These are phyloP conservation scores for Didymellaceae sp. DNA, from an alignment of 2,329 filamentous ascomycete genomes.

Conservation along the genomic window DNA sequence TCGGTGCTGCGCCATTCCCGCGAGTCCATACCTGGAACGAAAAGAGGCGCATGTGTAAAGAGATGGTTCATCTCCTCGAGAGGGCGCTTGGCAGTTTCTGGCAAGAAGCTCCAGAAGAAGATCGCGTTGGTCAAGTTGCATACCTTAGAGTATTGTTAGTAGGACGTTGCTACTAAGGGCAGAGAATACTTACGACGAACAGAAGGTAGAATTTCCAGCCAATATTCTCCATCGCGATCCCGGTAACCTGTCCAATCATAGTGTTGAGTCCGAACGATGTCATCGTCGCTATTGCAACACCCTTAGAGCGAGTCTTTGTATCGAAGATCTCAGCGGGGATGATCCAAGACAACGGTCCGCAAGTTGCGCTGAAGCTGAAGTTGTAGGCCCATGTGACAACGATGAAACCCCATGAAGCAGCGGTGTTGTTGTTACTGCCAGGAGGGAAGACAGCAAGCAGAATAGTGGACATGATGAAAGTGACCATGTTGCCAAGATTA, in stretches of 20 bases:
- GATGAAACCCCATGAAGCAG: slow-evolving; percentile 76
- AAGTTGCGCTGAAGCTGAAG: slow-evolving; percentile 74
- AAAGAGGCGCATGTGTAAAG: slow-evolving; percentile 69
- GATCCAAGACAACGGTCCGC: slow-evolving; percentile 70
- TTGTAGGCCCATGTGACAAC: slow-evolving; percentile 81
- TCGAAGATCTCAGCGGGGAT: slow-evolving; percentile 78
- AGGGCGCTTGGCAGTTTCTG: slow-evolving; percentile 69
- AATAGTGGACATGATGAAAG: slow-evolving; percentile 72
- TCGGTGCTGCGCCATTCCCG: slow-evolving; percentile 60
- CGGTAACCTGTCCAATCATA: slow-evolving; percentile 74
- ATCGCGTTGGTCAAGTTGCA: slow-evolving; percentile 73
- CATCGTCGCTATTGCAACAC: slow-evolving; percentile 78
- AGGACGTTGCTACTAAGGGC: background rate
- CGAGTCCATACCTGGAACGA: slow-evolving; percentile 65
- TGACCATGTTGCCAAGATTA: slow-evolving; percentile 73
- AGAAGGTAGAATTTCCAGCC: slow-evolving; percentile 65
- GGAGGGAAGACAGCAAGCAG: slow-evolving; percentile 68
- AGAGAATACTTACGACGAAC: slow-evolving; percentile 57
- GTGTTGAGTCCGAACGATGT: slow-evolving; percentile 77
- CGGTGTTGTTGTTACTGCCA: slow-evolving; percentile 56
- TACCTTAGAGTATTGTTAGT: slow-evolving; percentile 46
- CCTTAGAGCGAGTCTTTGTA: slow-evolving; percentile 75
- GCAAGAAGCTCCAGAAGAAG: slow-evolving; percentile 72
- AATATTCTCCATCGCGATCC: slow-evolving; percentile 63
- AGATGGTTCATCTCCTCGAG: slow-evolving; percentile 73